These are phyloP conservation scores for Cercospora citrullina DNA, from an alignment of 2,329 filamentous ascomycete species.

Conservation along the genomic window DNA sequence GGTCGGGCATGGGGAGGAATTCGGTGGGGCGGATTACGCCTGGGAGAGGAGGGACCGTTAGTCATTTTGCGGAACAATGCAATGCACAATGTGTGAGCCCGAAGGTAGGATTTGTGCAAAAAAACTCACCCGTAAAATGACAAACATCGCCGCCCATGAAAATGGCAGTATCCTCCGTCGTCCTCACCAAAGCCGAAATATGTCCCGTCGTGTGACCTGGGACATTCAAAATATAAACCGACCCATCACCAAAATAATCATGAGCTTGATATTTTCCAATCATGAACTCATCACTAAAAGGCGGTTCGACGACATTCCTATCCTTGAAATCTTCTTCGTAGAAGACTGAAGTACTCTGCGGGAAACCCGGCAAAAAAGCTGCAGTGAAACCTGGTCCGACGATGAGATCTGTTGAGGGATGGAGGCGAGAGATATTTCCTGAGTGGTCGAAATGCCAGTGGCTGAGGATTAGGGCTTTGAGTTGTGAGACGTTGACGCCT, in stretches of 20 bases:
- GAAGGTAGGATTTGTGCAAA: too few relatives aligned
- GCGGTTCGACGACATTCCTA: constrained; percentile 24
- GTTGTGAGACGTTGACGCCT: constrained; percentile 35
- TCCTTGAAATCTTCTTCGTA: constrained; percentile 27
- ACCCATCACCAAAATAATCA: constrained; percentile 48
- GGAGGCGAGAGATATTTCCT: constrained; percentile 53
- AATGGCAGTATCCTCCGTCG: constrained; percentile 28
- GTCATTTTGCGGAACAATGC: background rate
- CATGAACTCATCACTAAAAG: constrained; percentile 30
- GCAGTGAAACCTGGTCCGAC: constrained; percentile 56
- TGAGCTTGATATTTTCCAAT: constrained; percentile 45
- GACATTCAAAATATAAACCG: constrained; percentile 45
- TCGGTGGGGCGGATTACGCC: constrained; percentile 26
- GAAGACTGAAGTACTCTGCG: constrained; percentile 32
- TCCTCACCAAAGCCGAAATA: constrained; percentile 29
- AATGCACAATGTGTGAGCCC: too few relatives aligned
- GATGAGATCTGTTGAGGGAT: constrained; percentile 48
- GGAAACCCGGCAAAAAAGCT: constrained; percentile 51
- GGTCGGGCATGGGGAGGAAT: constrained; percentile 25
- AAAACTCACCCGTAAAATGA: constrained; percentile 27
- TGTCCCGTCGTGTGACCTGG: constrained; percentile 30
- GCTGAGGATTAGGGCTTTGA: constrained; percentile 46
- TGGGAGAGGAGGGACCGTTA: background rate
- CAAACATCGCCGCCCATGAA: constrained; percentile 32
- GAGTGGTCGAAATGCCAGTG: constrained; percentile 50